Evolutionary conservation across 495 filamentous ascomycete genomes (phyloP).

Genomic region (Lepraria neglecta): DNA sequence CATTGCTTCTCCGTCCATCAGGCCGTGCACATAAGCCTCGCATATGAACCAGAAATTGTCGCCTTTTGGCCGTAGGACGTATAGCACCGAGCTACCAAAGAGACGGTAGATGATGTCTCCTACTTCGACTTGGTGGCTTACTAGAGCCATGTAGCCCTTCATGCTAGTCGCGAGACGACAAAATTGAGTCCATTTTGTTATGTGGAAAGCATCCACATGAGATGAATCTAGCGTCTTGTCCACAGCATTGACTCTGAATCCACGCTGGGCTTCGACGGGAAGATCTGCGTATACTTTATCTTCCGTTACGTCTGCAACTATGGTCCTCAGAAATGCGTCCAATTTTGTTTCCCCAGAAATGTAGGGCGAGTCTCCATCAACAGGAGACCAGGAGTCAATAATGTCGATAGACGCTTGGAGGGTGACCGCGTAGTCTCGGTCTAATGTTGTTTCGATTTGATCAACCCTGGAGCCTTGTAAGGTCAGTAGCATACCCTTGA

Average conservation of each 20-base stretch:
- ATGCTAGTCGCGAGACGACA: background rate
- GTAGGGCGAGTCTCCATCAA: background rate
- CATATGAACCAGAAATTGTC: background rate
- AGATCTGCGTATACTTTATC: no score
- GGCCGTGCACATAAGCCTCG: background rate
- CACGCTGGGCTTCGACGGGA: background rate
- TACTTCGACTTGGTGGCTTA: background rate
- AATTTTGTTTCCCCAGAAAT: background rate
- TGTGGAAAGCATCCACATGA: background rate
- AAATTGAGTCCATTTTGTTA: background rate
- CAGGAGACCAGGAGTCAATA: background rate
- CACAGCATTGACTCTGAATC: background rate
- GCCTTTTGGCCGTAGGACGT: background rate
- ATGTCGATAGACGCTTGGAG: background rate
- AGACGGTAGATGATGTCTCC: background rate
- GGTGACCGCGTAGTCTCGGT: background rate
- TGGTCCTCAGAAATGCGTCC: background rate
- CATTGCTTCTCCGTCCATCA: constrained; percentile 4
- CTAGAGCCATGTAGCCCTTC: background rate
- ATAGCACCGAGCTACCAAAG: background rate
- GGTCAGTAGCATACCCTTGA: no score
- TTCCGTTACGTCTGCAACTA: background rate
- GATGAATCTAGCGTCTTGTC: no score
- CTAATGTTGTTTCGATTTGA: background rate
- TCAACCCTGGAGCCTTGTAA: background rate